Percentiles rank a stretch among this genome's conserved stretches.
Conservation (phyloP, 2,329 filamentous ascomycete genomes). For the Tolypocladium album region DNA sequence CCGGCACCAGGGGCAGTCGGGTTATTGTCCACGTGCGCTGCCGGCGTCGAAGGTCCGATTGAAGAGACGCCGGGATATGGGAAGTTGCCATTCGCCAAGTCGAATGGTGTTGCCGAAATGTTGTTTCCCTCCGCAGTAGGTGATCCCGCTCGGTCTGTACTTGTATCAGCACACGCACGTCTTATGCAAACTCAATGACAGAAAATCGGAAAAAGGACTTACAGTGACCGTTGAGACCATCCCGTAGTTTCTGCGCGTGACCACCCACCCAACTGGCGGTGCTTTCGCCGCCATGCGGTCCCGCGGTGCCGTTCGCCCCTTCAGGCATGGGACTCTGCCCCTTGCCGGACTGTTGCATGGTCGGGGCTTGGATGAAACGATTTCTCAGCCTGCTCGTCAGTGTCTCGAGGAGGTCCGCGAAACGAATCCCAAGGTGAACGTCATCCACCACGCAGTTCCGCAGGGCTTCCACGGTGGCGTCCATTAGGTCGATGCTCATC, state of each 20-base stretch:
- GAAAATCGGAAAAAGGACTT: constrained; percentile 7
- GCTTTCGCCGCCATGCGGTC: constrained; percentile 13
- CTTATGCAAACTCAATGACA: background rate
- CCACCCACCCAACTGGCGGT: constrained; percentile 20
- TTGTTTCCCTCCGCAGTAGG: constrained; percentile 30
- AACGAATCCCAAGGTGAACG: constrained; percentile 74
- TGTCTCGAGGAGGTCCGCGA: constrained; percentile 72
- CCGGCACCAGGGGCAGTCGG: constrained; percentile 9
- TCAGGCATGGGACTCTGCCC: constrained; percentile 30
- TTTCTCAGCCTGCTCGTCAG: constrained; percentile 64
- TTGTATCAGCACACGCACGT: constrained; percentile 9
- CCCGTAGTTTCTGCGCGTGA: constrained; percentile 28
- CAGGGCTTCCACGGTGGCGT: constrained; percentile 62
- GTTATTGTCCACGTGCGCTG: constrained; percentile 23
- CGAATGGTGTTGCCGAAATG: constrained; percentile 54
- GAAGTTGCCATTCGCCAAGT: constrained; percentile 43
- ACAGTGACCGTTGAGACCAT: constrained; percentile 28
- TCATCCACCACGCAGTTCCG: constrained; percentile 75
- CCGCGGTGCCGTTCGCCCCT: constrained; percentile 16
- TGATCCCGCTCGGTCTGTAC: constrained; percentile 23
- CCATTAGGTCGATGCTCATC: constrained; percentile 64
- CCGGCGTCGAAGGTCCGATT: constrained; percentile 39
- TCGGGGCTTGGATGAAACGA: constrained; percentile 59
- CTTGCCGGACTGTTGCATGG: constrained; percentile 29
- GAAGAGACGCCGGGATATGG: constrained; percentile 39